Conservation (phyloP, 768 basidiomycete species). For the Suillus bovinus region DNA sequence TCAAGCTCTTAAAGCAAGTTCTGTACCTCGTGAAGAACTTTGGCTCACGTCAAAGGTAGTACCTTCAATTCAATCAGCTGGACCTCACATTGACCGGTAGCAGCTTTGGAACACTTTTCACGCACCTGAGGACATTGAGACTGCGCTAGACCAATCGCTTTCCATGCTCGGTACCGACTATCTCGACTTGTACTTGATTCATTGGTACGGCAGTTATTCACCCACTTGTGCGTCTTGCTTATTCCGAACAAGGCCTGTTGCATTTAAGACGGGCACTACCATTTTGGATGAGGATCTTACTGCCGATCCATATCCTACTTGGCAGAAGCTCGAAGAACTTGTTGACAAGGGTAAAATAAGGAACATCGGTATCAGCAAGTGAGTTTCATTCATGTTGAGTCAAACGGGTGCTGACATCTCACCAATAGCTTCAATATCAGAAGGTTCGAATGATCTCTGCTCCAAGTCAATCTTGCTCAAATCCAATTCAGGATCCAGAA, state of each 20-base stretch:
- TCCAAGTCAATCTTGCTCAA: not conserved
- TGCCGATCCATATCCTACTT: slow-evolving; percentile 73
- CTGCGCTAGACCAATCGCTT: slow-evolving; percentile 65
- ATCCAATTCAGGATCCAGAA: slow-evolving; percentile 48
- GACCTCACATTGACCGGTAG: not conserved
- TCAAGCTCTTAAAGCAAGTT: slow-evolving; percentile 55
- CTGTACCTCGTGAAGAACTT: slow-evolving; percentile 59
- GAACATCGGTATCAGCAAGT: slow-evolving; percentile 88
- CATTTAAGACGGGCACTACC: slow-evolving; percentile 52
- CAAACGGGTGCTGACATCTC: not conserved
- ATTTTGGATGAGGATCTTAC: slow-evolving; percentile 57
- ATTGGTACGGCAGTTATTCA: slow-evolving; percentile 51
- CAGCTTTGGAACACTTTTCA: slow-evolving; percentile 82
- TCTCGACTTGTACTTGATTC: slow-evolving; percentile 80
- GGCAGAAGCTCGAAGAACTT: slow-evolving; percentile 78
- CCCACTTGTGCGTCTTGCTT: not conserved
- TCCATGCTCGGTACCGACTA: slow-evolving; percentile 62
- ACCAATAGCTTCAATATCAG: slow-evolving; percentile 58
- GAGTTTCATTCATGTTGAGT: slow-evolving; percentile 16
- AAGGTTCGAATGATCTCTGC: slow-evolving; percentile 25
- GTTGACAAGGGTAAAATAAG: slow-evolving; percentile 74
- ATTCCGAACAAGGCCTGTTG: slow-evolving; percentile 54
- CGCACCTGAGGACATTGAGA: slow-evolving; percentile 69
- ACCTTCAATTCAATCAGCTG: not conserved
- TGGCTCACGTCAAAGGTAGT: slow-evolving; percentile 65